These are phyloP conservation scores for Tolypocladium endophyticum DNA, from an alignment of 2,329 filamentous ascomycete genomes.

Conservation along the genomic window DNA sequence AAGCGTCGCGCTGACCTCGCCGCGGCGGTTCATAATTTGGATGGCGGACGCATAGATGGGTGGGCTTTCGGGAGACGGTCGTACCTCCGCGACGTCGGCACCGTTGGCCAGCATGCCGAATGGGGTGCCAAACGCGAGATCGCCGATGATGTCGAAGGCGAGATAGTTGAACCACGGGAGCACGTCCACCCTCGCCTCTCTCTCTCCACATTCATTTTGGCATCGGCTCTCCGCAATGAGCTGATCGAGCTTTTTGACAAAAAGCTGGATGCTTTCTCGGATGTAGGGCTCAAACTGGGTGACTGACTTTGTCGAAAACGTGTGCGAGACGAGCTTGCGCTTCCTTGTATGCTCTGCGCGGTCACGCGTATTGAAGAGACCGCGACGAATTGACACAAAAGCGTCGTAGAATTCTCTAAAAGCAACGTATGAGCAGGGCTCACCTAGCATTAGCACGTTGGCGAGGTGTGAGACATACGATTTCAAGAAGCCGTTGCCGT, in stretches of 20 bases:
- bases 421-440: not conserved
- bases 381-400: constrained; percentile 77
- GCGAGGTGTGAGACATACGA: constrained; percentile 30
- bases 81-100: constrained; percentile 66
- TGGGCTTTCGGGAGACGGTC: constrained; percentile 45
- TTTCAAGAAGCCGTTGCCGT: constrained; percentile 67
- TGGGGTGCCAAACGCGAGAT: constrained; percentile 39
- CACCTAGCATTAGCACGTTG: too few species aligned
- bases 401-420: constrained; percentile 77
- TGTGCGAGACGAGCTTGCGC: constrained; percentile 79
- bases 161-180: constrained; percentile 61
- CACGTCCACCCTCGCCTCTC: constrained; percentile 58
- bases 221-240: constrained; percentile 36
- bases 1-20: constrained; percentile 74
- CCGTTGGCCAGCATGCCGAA: constrained; percentile 65
- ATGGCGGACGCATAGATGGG: constrained; percentile 68
- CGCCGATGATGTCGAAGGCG: constrained; percentile 40
- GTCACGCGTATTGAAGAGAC: constrained; percentile 83
- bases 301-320: constrained; percentile 73
- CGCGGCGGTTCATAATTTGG: constrained; percentile 78
- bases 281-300: constrained; percentile 85
- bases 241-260: constrained; percentile 63
- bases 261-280: constrained; percentile 63
- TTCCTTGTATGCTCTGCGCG: constrained; percentile 76
- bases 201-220: constrained; percentile 43